phyloP scores from a whole-genome alignment of 192 early-diverging fungal genomes.

The Coemansia erecta region DNA sequence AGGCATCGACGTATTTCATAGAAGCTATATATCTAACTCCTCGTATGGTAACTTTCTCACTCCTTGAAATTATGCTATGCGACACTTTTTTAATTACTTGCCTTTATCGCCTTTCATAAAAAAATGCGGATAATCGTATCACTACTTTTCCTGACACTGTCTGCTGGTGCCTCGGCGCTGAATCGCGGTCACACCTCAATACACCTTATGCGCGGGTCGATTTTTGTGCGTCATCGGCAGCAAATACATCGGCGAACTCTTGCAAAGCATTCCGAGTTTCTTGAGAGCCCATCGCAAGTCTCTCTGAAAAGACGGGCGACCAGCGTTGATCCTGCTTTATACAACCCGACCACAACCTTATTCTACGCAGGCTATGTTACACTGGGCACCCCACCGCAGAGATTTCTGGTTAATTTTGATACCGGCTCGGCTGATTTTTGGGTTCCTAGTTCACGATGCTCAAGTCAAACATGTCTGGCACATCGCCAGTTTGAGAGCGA shows the following conservation, averaged over 20 bases:
- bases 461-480: slow-evolving; percentile 21
- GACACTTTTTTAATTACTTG: too few relatives aligned
- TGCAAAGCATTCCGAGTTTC: slow-evolving; percentile 32
- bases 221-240: slow-evolving; percentile 39
- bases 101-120: not conserved
- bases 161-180: slow-evolving; percentile 2
- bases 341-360: slow-evolving; percentile 44
- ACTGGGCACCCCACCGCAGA: slow-evolving; percentile 63
- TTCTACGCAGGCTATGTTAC: slow-evolving; percentile 67
- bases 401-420: slow-evolving; percentile 67
- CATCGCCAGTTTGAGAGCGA: slow-evolving; percentile 30
- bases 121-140: not conserved
- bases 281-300: not conserved
- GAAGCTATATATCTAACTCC: too few relatives aligned
- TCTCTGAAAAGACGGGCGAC: not conserved
- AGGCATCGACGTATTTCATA: too few relatives aligned
- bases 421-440: slow-evolving; percentile 70
- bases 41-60: too few relatives aligned
- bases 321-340: not conserved
- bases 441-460: slow-evolving; percentile 57
- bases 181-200: slow-evolving; percentile 33
- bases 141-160: slow-evolving; percentile 6
- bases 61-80: too few relatives aligned
- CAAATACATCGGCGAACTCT: slow-evolving; percentile 20
- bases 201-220: slow-evolving; percentile 28